phyloP scores from a whole-genome alignment of 169 alveolate species.

The Eimeria acervulina region DNA sequence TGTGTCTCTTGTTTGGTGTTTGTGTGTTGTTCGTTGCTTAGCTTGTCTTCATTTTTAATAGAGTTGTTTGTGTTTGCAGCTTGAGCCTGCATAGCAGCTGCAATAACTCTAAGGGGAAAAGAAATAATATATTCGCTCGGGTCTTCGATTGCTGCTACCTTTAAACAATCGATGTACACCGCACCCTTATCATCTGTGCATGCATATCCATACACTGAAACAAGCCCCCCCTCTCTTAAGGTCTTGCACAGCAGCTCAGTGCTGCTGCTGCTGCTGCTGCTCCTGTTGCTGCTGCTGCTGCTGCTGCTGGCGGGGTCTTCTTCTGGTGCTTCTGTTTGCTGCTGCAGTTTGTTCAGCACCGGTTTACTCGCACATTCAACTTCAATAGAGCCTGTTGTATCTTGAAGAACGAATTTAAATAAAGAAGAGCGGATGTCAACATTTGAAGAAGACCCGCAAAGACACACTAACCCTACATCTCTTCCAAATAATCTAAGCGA shows the following conservation, averaged over 20 bases:
- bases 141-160: neutral
- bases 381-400: constrained; percentile 30
- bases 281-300: neutral
- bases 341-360: neutral
- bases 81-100: neutral
- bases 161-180: neutral
- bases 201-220: neutral
- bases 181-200: constrained; percentile 5
- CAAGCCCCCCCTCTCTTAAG: neutral
- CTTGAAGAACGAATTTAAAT: constrained; percentile 24
- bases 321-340: neutral
- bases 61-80: neutral
- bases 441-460: constrained; percentile 49
- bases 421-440: constrained; percentile 54
- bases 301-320: neutral
- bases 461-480: constrained; percentile 45
- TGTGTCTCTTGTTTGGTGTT: neutral
- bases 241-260: no score
- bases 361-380: constrained; percentile 25
- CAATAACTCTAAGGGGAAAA: constrained; percentile 1
- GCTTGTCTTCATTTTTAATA: neutral
- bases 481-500: constrained; percentile 33
- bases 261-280: neutral
- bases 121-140: neutral
- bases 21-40: neutral